Base-by-base conservation (phyloP, 2,329 filamentous ascomycete species). In the Fusarium mangiferae region DNA sequence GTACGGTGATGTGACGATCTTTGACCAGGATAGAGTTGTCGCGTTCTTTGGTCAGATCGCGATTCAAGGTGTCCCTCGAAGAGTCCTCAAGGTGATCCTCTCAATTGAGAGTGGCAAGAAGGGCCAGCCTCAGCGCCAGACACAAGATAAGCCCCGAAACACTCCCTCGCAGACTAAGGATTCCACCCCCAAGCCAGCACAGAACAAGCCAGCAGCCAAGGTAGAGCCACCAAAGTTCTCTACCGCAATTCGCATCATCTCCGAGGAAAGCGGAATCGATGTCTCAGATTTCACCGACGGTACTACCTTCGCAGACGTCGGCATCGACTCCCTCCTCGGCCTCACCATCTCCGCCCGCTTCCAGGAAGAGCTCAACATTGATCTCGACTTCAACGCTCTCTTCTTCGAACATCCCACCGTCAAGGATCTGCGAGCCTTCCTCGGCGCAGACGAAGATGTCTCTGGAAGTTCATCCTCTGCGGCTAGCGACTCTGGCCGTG, bases 271-370 rank as follows among this genome's bases (percentile, higher is more conserved):
- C 8, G 74, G 74, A 0, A 55, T 76, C 6, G 72, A 72, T 3
- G 18, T 72, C 3, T 48, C 69, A 52, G 89, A 90, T 76, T 82
- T 91, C 6, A 87, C 84, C 3, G 88, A 90, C 74, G 87, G 87
- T 71, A 87, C 88, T 18, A 85, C 84, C 51, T 90, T 91, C 75
- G 81, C 84, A 7, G 88, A 91, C 69, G 83, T 90, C 6, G 89
- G 89, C 30, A 86, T 90, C 22, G 89, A 91, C 76, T 91, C 89
- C 3, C 83, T 91, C n/a, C 88, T 91, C 83, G 85, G 87, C 4
- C 81, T 91, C 28, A 89, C 87, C 11, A 87, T 91, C 48, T 85
- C 84, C 33, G 88, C 87, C 30, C 85, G 87, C 33, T 85, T 91
- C 56, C 86, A 87, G 17, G 89, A 90, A 71, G 88, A 91, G 30